Evolutionary conservation across 345 rosid species (phyloP).

Genomic region (Microcos paniculata): DNA sequence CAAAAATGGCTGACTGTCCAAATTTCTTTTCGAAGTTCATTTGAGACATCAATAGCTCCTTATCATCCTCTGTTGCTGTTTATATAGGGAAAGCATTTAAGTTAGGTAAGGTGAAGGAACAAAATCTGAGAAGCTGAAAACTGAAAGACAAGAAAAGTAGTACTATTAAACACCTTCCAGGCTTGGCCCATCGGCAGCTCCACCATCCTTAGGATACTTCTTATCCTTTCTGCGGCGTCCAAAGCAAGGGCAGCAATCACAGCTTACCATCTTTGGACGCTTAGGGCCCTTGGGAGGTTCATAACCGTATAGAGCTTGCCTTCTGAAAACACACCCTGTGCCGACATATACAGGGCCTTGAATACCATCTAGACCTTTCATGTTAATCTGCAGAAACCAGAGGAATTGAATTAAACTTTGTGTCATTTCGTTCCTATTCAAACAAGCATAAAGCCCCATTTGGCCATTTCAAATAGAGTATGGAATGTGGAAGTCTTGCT

Average conservation of each 20-base stretch:
- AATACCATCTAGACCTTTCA: constrained; percentile 84
- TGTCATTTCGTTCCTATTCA: background rate
- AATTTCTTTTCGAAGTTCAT: constrained; percentile 93
- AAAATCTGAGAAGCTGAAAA: background rate
- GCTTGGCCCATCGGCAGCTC: constrained; percentile 48
- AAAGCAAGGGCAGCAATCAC: constrained; percentile 96
- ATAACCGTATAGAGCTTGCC: constrained; percentile 96
- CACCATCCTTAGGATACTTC: constrained; percentile 47
- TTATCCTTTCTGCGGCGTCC: constrained; percentile 70
- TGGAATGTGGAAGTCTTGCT: background rate
- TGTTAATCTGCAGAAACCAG: constrained; percentile 50
- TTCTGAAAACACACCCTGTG: constrained; percentile 91
- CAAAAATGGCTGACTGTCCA: constrained; percentile 89
- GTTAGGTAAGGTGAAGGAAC: background rate
- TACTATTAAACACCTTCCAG: constrained; percentile 48
- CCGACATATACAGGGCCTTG: constrained; percentile 99
- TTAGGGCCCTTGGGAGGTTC: constrained; percentile 83
- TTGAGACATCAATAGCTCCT: constrained; percentile 80
- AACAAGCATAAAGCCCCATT: background rate
- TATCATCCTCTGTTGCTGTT: constrained; percentile 64
- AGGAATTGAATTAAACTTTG: background rate
- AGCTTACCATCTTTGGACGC: constrained; percentile 96
- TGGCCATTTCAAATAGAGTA: background rate
- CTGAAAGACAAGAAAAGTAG: background rate
- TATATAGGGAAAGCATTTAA: background rate